Base-by-base conservation (phyloP, 2,329 filamentous ascomycete genomes). In the Penicillium brasilianum region DNA sequence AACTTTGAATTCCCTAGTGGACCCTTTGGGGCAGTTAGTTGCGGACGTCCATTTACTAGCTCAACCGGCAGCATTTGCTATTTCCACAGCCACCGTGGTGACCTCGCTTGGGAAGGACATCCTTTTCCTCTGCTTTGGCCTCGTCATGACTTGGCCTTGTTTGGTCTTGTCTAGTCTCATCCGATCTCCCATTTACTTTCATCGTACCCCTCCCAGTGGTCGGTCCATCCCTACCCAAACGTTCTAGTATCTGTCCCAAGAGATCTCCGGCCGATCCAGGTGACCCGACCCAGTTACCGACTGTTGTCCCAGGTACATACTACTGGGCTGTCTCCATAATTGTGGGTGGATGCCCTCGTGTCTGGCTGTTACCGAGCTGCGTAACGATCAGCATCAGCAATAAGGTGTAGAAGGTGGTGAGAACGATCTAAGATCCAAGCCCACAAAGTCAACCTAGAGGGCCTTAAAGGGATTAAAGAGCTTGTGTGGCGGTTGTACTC, bases 11-110 rank as follows among this genome's bases (percentile, higher is more conserved):
- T 61, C 39, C 57, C 44, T 56, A 34, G 66, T 69, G 67, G 67
- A 67, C 59, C 67, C 62, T 64, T 37, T 20, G 39, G 49, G 55
- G 25, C 18, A n/a, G 14, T 14, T 36, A 44, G 56, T 59, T 46
- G 60, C 50, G 60, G 61, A 56, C 61, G 56, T 64, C 61, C 57
- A 55, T 60, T 68, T 69, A 69, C 66, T 67, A 68, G 66, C 66
- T 52, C 32, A 59, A 54, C 30, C 57, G 43, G 53, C 57, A 37
- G 7, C 30, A 37, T n/a, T 20, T 59, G 49, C 66, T 73, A 72
- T 74, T 73, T 69, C 69, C 72, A 74, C 70, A 67, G 51, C 66
- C 66, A 63, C 60, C 57, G 25, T 48, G 25, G 25, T 48, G n/a
- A 34, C 62, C 64, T 66, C 59, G 65, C 67, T 71, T 70, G 66